A percentile compares a stretch with the other conserved stretches of the same genome.
These are phyloP conservation scores for Trichaptum fuscoviolaceum DNA, from an alignment of 768 basidiomycete species.

Conservation along the genomic window DNA sequence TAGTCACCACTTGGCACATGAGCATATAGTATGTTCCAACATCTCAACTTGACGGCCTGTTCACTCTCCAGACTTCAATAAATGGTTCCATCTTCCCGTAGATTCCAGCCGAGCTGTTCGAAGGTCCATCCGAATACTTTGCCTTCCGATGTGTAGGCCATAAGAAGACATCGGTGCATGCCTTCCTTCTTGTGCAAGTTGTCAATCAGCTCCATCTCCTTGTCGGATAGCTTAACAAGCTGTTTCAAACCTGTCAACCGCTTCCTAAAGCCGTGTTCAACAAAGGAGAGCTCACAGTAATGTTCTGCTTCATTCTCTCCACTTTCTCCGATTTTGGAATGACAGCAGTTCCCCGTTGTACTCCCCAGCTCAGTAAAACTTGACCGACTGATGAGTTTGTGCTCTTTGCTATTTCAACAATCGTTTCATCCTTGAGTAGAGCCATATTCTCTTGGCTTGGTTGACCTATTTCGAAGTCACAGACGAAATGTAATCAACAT, in stretches of 20 bases:
- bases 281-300: conserved; percentile 12
- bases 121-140: conserved; percentile 38
- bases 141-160: conserved; percentile 25
- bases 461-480: too few species aligned
- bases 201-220: conserved; percentile 37
- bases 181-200: conserved; percentile 34
- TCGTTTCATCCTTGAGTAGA: conserved; percentile 27
- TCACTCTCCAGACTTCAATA: not conserved
- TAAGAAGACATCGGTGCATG: conserved; percentile 37
- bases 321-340: conserved; percentile 64
- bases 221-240: conserved; percentile 23
- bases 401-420: conserved; percentile 30
- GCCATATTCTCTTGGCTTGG: too few species aligned
- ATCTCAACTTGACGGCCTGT: too few species aligned
- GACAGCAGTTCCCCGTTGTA: conserved; percentile 66
- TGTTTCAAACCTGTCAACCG: conserved; percentile 22
- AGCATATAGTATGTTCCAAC: too few species aligned
- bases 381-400: conserved; percentile 53
- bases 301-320: conserved; percentile 48
- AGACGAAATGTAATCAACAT: too few species aligned
- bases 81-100: conserved; percentile 21
- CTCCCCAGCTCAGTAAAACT: conserved; percentile 75
- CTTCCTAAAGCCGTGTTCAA: not conserved
- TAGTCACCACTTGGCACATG: too few species aligned
- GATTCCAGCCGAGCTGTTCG: conserved; percentile 37